A percentile compares a stretch with the other conserved stretches of the same genome.
These are phyloP conservation scores for Fusarium secorum DNA, from an alignment of 2,329 filamentous ascomycete genomes.

Conservation along the genomic window DNA sequence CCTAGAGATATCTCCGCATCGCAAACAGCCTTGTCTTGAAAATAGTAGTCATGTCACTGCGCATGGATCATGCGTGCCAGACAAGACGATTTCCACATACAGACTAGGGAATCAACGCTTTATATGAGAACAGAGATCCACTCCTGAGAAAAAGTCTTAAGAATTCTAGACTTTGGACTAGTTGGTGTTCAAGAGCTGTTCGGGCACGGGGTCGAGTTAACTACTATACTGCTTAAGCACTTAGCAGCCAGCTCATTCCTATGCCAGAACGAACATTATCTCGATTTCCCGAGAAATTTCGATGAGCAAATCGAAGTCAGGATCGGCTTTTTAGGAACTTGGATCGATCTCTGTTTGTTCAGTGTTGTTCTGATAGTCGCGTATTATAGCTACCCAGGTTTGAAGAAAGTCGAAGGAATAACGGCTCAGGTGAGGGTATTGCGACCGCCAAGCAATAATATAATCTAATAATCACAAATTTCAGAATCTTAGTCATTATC, in stretches of 20 bases:
- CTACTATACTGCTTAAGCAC: background rate
- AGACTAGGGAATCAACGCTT: background rate
- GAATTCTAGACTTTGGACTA: background rate
- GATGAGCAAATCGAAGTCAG: background rate
- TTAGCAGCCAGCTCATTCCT: background rate
- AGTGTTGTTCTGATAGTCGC: background rate
- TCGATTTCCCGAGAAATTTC: background rate
- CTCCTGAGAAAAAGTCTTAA: background rate
- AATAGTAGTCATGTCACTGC: background rate
- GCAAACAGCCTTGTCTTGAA: background rate
- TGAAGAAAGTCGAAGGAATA: background rate
- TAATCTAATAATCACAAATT: background rate
- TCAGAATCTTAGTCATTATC: background rate
- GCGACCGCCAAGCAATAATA: background rate
- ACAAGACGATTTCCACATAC: background rate
- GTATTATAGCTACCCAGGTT: background rate
- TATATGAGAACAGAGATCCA: background rate
- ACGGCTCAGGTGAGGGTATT: background rate
- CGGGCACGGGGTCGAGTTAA: background rate
- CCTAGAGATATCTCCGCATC: background rate
- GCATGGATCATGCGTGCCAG: background rate
- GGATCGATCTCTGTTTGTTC: background rate
- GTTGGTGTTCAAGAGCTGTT: background rate
- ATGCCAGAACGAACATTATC: background rate
- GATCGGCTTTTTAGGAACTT: background rate